These are phyloP conservation scores for Backusella psychrophila DNA, from an alignment of 192 early-diverging fungal species.

Conservation along the genomic window DNA sequence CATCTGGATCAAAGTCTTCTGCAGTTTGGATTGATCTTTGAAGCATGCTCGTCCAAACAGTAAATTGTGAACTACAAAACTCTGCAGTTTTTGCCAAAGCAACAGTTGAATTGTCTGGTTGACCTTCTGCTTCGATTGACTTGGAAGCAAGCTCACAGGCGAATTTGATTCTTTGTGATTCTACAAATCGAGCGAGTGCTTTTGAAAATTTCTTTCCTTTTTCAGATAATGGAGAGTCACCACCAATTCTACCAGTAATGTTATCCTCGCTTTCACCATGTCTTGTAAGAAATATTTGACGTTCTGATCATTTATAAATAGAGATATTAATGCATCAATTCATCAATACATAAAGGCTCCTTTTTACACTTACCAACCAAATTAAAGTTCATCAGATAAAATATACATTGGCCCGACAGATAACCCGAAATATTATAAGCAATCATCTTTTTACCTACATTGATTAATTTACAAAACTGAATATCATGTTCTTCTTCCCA, in stretches of 20 bases:
- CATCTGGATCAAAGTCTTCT: constrained; percentile 71
- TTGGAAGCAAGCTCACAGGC: constrained; percentile 37
- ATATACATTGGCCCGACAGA: constrained; percentile 89
- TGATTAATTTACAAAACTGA: constrained; percentile 93
- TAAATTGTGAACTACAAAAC: constrained; percentile 55
- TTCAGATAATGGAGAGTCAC: constrained; percentile 54
- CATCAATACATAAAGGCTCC: no score
- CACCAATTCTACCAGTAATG: constrained; percentile 75
- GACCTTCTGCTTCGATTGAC: neutral
- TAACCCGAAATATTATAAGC: constrained; percentile 95
- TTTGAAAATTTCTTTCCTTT: constrained; percentile 68
- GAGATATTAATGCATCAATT: neutral
- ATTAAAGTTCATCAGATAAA: constrained; percentile 99
- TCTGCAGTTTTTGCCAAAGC: constrained; percentile 60
- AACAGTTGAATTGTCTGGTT: neutral
- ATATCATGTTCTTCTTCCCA: constrained; percentile 80
- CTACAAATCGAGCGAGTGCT: constrained; percentile 79
- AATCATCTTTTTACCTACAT: constrained; percentile 95
- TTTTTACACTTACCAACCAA: constrained; percentile 51
- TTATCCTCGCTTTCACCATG: constrained; percentile 96
- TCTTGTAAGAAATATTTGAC: constrained; percentile 87
- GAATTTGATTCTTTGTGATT: constrained; percentile 49
- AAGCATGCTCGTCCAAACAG: constrained; percentile 89
- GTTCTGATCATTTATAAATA: constrained; percentile 28
- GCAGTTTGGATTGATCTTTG: constrained; percentile 82